Conservation (phyloP, 1,284 basidiomycete genomes). For the Athelia psychrophila region DNA sequence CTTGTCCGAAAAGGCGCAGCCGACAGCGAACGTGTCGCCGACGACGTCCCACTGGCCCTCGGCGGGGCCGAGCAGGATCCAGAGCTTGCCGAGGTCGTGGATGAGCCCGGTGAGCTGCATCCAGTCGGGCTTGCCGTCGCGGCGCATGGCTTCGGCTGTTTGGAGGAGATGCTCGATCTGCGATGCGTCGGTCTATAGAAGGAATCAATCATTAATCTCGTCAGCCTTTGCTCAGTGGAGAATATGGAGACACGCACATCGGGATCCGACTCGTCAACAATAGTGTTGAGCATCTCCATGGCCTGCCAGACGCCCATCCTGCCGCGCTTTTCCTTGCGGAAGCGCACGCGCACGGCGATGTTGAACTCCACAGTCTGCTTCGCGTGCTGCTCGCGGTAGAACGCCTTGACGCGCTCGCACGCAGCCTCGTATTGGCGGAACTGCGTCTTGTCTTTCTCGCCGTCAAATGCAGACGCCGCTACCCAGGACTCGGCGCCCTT, state of each 20-base stretch:
- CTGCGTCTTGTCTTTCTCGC: conserved; percentile 71
- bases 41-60: conserved; percentile 94
- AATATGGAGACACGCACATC: conserved; percentile 47
- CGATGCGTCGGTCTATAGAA: conserved; percentile 62
- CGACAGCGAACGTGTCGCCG: conserved; percentile 89
- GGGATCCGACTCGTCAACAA: conserved; percentile 88
- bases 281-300: conserved; percentile 85
- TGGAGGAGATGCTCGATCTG: conserved; percentile 92
- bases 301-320: conserved; percentile 89
- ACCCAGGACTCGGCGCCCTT: conserved; percentile 42
- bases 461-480: conserved; percentile 64
- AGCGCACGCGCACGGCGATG: conserved; percentile 70
- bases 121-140: conserved; percentile 88
- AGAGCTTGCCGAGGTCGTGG: conserved; percentile 85
- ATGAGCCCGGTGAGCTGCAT: conserved; percentile 89
- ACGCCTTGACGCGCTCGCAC: conserved; percentile 83
- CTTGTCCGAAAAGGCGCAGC: conserved; percentile 81
- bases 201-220: conserved; percentile 10
- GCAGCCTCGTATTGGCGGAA: conserved; percentile 79
- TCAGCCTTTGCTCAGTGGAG: conserved; percentile 9
- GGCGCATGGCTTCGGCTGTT: conserved; percentile 88
- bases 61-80: conserved; percentile 73
- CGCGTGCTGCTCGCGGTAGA: conserved; percentile 87
- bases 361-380: conserved; percentile 91
- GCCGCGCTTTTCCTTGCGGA: conserved; percentile 60